phyloP scores from a whole-genome alignment of 108 stramenopile species.

The Skeletonema menzelii region DNA sequence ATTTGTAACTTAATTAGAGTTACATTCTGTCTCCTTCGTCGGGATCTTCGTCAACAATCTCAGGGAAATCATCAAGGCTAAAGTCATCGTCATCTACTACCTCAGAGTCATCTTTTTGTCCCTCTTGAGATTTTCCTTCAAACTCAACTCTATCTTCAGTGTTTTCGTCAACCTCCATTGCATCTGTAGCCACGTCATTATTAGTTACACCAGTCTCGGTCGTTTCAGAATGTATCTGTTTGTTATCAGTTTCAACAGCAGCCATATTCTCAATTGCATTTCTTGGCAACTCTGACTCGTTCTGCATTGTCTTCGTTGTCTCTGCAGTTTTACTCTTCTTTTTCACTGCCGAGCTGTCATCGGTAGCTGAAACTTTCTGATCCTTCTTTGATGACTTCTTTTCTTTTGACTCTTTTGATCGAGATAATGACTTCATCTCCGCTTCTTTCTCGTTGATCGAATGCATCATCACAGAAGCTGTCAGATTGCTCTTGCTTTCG shows the following conservation, averaged over 20 bases:
- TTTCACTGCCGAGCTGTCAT: background rate
- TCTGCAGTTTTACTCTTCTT: background rate
- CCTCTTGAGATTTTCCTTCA: background rate
- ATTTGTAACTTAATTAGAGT: background rate
- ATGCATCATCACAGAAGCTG: constrained; percentile 2
- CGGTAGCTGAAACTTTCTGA: background rate
- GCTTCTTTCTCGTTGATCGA: background rate
- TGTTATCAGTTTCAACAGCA: background rate
- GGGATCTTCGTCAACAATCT: constrained; percentile 44
- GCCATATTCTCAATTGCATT: background rate
- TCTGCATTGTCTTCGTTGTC: background rate
- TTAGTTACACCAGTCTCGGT: background rate
- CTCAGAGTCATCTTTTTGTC: background rate
- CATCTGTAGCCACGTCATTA: background rate
- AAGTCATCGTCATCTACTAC: constrained; percentile 8
- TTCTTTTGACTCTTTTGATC: constrained; percentile 3
- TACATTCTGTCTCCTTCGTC: constrained; percentile 46
- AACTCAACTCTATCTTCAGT: background rate
- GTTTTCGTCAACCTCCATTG: background rate
- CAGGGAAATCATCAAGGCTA: constrained; percentile 45
- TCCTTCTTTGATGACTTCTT: constrained; percentile 6
- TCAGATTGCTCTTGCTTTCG: background rate
- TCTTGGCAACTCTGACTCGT: background rate
- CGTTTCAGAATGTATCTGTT: background rate
- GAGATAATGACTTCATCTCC: background rate